Evolutionary conservation across 2,329 filamentous ascomycete genomes (phyloP).

Genomic region (Fusarium nurragi): DNA sequence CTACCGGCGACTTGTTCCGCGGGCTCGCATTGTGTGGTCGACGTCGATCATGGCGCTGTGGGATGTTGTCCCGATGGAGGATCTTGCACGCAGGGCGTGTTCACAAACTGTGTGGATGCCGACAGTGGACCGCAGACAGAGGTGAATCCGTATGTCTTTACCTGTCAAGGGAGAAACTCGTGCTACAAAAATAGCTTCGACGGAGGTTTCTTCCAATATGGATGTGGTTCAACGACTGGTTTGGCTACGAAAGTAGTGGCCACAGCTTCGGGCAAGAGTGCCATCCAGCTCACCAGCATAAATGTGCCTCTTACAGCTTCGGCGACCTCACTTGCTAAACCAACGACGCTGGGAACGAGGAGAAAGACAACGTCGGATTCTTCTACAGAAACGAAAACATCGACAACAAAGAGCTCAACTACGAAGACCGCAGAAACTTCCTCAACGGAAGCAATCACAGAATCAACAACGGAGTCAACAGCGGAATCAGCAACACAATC

Average conservation of each 20-base stretch:
- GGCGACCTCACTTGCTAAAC: constrained; percentile 51
- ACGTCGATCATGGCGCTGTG: constrained; percentile 58
- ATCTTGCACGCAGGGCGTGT: constrained; percentile 64
- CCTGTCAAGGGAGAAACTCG: constrained; percentile 60
- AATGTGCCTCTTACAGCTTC: constrained; percentile 54
- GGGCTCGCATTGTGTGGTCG: constrained; percentile 67
- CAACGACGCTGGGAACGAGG: constrained; percentile 53
- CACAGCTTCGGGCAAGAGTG: constrained; percentile 54
- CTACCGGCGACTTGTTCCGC: constrained; percentile 66
- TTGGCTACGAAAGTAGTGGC: constrained; percentile 60
- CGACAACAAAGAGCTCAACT: constrained; percentile 13
- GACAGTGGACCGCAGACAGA: constrained; percentile 61
- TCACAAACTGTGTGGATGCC: constrained; percentile 65
- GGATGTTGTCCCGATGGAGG: constrained; percentile 65
- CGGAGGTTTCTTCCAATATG: constrained; percentile 66
- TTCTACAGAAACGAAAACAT: constrained; percentile 9
- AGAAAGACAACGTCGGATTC: constrained; percentile 22
- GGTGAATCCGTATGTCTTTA: constrained; percentile 66
- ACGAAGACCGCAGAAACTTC: constrained; percentile 24
- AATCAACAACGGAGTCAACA: constrained; percentile 3
- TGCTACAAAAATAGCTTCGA: constrained; percentile 66
- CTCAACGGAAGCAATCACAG: neutral
- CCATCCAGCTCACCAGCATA: constrained; percentile 51
- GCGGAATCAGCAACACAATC: constrained; percentile 6
- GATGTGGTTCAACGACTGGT: constrained; percentile 61